These are phyloP conservation scores for Aristolochia californica DNA, from an alignment of 164 flowering plant species.

Conservation along the genomic window DNA sequence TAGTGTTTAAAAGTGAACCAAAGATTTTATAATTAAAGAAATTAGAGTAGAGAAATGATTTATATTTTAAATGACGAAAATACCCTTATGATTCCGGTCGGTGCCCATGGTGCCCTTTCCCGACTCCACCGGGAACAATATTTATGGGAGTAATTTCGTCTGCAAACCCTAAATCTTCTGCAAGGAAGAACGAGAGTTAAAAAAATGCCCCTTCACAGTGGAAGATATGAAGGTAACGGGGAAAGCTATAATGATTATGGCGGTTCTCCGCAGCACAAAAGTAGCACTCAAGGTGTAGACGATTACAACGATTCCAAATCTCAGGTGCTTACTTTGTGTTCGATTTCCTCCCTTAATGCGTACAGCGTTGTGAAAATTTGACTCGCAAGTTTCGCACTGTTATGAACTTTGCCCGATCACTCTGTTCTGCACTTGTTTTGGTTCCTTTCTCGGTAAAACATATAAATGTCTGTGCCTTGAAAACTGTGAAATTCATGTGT, in stretches of 20 bases:
- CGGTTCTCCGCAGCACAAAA: constrained; percentile 30
- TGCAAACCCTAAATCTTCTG: not conserved
- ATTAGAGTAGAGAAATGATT: too few relatives aligned
- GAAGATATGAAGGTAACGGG: constrained; percentile 50
- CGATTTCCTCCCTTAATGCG: not conserved
- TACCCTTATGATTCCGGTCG: not conserved
- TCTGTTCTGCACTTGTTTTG: too few relatives aligned
- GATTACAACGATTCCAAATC: constrained; percentile 40
- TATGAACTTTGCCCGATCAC: too few relatives aligned
- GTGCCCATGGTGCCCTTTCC: not conserved
- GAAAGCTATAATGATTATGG: constrained; percentile 24
- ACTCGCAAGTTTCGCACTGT: too few relatives aligned
- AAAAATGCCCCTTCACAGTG: constrained; percentile 43
- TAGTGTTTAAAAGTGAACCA: too few relatives aligned
- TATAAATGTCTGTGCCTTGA: too few relatives aligned
- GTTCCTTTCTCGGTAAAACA: too few relatives aligned
- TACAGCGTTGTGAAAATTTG: too few relatives aligned
- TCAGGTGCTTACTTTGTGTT: constrained; percentile 16
- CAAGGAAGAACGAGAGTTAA: not conserved
- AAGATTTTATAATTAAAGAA: too few relatives aligned
- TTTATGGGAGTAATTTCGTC: not conserved
- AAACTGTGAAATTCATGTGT: too few relatives aligned
- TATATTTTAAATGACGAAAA: too few relatives aligned
- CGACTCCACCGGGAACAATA: not conserved
- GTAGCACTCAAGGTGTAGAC: constrained; percentile 22